Base-by-base conservation (phyloP, 768 basidiomycete genomes). In the Collybia sp. region DNA sequence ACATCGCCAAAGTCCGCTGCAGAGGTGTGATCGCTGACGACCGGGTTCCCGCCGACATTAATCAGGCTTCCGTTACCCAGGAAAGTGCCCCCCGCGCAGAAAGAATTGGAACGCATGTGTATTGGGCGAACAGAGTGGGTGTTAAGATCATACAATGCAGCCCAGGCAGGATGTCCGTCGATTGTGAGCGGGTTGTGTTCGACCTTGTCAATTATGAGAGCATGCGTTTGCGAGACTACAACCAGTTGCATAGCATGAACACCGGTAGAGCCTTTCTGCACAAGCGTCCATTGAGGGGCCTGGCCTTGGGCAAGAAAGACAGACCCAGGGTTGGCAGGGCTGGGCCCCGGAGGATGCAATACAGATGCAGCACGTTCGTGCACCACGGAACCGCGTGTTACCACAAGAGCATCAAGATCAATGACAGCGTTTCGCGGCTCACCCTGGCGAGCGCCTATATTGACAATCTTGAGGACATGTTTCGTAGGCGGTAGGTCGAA, bases 1-100 rank as follows among this genome's bases (percentile, higher is more conserved):
- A 78, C 58, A 51, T 90, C 85, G 20, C 86, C 85, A 59, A 91
- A 88, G 56, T 89, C 85, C 10, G 82, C 78, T 38, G 88, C 63
- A 46, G 77, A 71, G 3, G 87, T 88, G 19, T 71, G 69, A 44
- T 68, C 70, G 40, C 75, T 77, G 16, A 87, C 80, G 30, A 89
- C 83, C 13, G 87, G 85, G 58, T 92, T 90, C 2, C 89, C 89
- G 45, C 89, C 89, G 11, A 88, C 85, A 53, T 80, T 88, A 59
- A 91, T 66, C 30, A 91, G 58, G 1, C 86, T 85, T 3, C 89
- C 89, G 48, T 92, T 88, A 17, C 81, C 61, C 6, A 91, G 65
- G 59, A 89, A 90, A 3, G 80, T 73, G 10, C 89, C 89, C 30
- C 89, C 85, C 8, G 89, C 89, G 58, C 89, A 92, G 66, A 92